Evolutionary conservation across 495 filamentous ascomycete genomes (phyloP).

Genomic region (Symbiotaphrina buchneri): DNA sequence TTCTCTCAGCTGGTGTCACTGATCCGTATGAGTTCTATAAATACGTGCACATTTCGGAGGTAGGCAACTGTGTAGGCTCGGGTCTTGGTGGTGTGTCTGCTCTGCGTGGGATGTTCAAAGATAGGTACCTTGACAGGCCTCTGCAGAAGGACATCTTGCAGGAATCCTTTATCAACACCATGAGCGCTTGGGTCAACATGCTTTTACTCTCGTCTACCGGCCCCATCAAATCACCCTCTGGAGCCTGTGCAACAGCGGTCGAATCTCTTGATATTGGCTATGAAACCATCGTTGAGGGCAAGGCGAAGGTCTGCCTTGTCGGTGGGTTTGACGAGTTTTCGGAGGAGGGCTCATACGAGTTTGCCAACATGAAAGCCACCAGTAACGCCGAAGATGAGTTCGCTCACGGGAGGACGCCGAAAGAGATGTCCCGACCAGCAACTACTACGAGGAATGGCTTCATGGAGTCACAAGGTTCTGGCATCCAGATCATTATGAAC

Average conservation of each 20-base stretch:
- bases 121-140: slow-evolving; percentile 90
- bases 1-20: slow-evolving; percentile 87
- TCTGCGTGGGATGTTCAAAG: slow-evolving; percentile 94
- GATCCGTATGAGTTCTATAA: slow-evolving; percentile 99
- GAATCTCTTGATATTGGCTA: slow-evolving; percentile 96
- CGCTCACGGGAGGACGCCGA: slow-evolving; percentile 80
- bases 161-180: slow-evolving; percentile 99
- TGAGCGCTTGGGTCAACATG: slow-evolving; percentile 99
- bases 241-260: slow-evolving; percentile 90
- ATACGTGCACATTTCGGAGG: slow-evolving; percentile 94
- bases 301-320: slow-evolving; percentile 89
- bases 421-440: slow-evolving; percentile 93
- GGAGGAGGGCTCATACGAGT: slow-evolving; percentile 97
- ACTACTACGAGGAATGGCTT: slow-evolving; percentile 94
- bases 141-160: slow-evolving; percentile 97
- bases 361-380: slow-evolving; percentile 99
- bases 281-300: slow-evolving; percentile 93
- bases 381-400: slow-evolving; percentile 94
- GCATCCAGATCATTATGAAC: slow-evolving; percentile 97
- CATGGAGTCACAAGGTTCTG: slow-evolving; percentile 98
- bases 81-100: slow-evolving; percentile 89
- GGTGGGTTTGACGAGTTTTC: slow-evolving; percentile 99
- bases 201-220: slow-evolving; percentile 87
- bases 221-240: slow-evolving; percentile 95
- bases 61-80: slow-evolving; percentile 95